These are phyloP conservation scores for Wickerhamiella hasegawae DNA, from an alignment of 805 yeast species.

Conservation along the genomic window DNA sequence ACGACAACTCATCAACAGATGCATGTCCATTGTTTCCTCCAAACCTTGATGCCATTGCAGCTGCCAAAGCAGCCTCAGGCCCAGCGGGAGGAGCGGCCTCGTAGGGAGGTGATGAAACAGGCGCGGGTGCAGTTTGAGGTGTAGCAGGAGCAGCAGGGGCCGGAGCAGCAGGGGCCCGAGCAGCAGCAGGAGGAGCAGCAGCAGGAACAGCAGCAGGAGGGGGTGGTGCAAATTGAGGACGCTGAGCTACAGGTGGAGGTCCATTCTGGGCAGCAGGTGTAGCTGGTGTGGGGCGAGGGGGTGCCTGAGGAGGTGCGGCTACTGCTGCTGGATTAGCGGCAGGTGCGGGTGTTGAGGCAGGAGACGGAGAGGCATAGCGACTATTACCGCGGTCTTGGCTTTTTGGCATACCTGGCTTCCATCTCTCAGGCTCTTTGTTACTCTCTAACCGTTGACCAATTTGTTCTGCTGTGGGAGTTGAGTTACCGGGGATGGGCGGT, in stretches of 20 bases:
- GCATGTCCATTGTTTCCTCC: not conserved
- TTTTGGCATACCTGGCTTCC: constrained; percentile 5
- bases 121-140: not conserved
- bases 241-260: no score
- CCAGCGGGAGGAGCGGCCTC: not conserved
- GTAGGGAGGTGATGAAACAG: not conserved
- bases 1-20: not conserved
- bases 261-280: no score
- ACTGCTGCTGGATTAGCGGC: constrained; percentile 2
- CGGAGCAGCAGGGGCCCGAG: not conserved
- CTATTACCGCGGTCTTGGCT: not conserved
- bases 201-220: not conserved
- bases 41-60: not conserved
- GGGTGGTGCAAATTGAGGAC: not conserved
- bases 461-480: not conserved
- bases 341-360: constrained; percentile 16
- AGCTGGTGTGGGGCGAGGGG: no score
- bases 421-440: constrained; percentile 2
- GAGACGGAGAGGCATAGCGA: constrained; percentile 1
- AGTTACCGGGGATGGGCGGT: constrained; percentile 7
- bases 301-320: not conserved
- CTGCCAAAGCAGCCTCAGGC: not conserved
- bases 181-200: not conserved
- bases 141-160: not conserved
- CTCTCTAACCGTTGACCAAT: not conserved